Base-by-base conservation (phyloP, 176 grass and related monocot species). In the Carex kokanica region DNA sequence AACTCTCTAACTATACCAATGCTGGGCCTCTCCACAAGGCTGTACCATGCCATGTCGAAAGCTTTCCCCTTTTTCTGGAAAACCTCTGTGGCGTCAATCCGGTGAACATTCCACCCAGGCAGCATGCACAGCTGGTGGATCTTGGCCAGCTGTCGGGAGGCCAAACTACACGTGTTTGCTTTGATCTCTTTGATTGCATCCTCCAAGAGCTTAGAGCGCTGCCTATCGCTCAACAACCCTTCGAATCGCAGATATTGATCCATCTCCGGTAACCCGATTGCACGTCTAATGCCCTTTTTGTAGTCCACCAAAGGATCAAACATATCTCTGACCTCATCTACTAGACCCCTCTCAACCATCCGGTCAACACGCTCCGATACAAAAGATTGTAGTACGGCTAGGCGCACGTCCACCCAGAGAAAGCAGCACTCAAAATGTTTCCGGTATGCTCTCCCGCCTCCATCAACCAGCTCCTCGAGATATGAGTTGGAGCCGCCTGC, bases 101-200 rank as follows among this genome's bases (percentile, higher is more conserved):
- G 63, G 10, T 38, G 81, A 51, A 94, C 27, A 6, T 17, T 60
- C 92, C 92, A 91, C 2, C 85, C 87, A 1, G 56, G 62, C 9
- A 83, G 45, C n/a, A 14, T 9, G 25, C 21, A 20, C 2, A 91
- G 82, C 24, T 85, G 79, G 11, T 63, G 84, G 55, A 94, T 89
- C 83, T 94, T 94, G 29, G 36, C 43, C n/a, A 84, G 57, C 70
- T 94, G 92, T 10, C 77, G 36, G 62, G 78, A 58, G 1, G 81
- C 80, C n/a, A 94, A 83, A 18, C 13, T 80, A 60, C 83, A 86
- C 0, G 92, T 94, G 62, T 90, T 94, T 47, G 23, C 56, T 79
- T 91, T 94, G 75, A 94, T 90, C 45, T 82, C 71, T 1, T 68
- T 54, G 1, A 88, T 66, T 6, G 83, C 87, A 3, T 36, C 78